A percentile compares a stretch with the other conserved stretches of the same genome.
phyloP scores from a whole-genome alignment of 352 stramenopile genomes.

The Globisporangium perplexum region DNA sequence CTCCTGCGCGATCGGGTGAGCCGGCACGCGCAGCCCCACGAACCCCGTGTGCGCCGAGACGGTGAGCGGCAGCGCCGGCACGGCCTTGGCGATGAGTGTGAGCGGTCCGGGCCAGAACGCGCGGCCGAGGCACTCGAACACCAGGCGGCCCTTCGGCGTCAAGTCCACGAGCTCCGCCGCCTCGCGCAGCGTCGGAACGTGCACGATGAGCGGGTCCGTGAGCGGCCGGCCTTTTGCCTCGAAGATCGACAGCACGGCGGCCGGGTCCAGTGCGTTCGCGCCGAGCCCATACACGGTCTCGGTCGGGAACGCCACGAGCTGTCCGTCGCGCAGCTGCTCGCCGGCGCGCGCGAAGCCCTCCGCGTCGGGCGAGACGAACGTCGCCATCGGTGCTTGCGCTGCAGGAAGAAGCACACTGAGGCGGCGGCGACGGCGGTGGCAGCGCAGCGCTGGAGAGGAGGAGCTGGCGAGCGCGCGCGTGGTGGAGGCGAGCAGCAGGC shows the following conservation, averaged over 20 bases:
- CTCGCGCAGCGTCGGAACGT: constrained; percentile 87
- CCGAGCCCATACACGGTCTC: constrained; percentile 99
- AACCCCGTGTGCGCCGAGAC: constrained; percentile 95
- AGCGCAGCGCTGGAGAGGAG: no score
- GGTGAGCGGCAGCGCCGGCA: constrained; percentile 68
- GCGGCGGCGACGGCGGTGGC: no score
- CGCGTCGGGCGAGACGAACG: constrained; percentile 36
- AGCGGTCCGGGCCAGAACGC: constrained; percentile 97
- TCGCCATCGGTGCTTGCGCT: constrained; percentile 4
- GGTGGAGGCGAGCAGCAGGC: background rate
- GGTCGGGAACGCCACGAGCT: constrained; percentile 95
- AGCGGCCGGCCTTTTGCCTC: constrained; percentile 92
- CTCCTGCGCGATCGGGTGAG: constrained; percentile 88
- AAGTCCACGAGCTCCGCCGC: constrained; percentile 90
- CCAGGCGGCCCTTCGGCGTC: constrained; percentile 35
- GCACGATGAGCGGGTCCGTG: constrained; percentile 98
- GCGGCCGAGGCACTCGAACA: constrained; percentile 83
- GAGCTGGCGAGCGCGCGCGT: background rate
- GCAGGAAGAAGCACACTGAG: background rate
- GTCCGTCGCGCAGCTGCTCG: constrained; percentile 64
- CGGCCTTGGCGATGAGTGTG: constrained; percentile 94
- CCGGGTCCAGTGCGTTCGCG: constrained; percentile 93
- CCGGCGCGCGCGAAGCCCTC: constrained; percentile 45
- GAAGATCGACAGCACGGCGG: constrained; percentile 96
- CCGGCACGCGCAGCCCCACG: constrained; percentile 94